These are phyloP conservation scores for Gynostemma pentaphyllum DNA, from an alignment of 306 rosid genomes.

Conservation along the genomic window DNA sequence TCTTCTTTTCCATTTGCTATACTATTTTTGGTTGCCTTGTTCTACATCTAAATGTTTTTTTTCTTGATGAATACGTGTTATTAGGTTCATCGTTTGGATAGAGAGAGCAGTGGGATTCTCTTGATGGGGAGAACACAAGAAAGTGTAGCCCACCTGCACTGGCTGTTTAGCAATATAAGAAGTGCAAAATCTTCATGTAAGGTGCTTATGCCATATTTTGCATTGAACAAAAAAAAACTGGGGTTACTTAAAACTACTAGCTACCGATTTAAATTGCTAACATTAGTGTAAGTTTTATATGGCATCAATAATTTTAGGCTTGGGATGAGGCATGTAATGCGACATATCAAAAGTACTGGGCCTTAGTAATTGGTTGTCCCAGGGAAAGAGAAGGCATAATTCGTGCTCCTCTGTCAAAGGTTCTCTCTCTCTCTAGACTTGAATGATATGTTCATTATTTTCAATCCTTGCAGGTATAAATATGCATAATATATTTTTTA, in stretches of 20 bases:
- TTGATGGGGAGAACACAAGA: conserved; percentile 79
- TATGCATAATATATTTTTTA: neutral
- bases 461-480: neutral
- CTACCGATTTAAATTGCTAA: neutral
- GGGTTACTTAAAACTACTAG: neutral
- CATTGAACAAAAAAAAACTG: neutral
- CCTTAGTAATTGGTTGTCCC: conserved; percentile 80
- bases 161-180: conserved; percentile 50
- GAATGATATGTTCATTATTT: neutral
- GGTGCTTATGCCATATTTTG: conserved; percentile 29
- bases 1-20: neutral
- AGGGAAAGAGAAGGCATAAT: conserved; percentile 74
- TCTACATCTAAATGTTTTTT: neutral
- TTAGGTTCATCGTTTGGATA: conserved; percentile 92
- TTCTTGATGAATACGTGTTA: conserved; percentile 6
- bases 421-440: conserved; percentile 18
- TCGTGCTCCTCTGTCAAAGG: conserved; percentile 87
- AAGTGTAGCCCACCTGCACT: conserved; percentile 58
- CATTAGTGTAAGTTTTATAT: neutral
- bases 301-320: conserved; percentile 32
- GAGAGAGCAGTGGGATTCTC: conserved; percentile 78
- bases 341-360: conserved; percentile 82
- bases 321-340: conserved; percentile 71
- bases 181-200: conserved; percentile 42
- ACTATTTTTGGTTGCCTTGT: neutral